These are phyloP conservation scores for Talaromyces sp. DNA, from an alignment of 2,329 filamentous ascomycete genomes.

Conservation along the genomic window DNA sequence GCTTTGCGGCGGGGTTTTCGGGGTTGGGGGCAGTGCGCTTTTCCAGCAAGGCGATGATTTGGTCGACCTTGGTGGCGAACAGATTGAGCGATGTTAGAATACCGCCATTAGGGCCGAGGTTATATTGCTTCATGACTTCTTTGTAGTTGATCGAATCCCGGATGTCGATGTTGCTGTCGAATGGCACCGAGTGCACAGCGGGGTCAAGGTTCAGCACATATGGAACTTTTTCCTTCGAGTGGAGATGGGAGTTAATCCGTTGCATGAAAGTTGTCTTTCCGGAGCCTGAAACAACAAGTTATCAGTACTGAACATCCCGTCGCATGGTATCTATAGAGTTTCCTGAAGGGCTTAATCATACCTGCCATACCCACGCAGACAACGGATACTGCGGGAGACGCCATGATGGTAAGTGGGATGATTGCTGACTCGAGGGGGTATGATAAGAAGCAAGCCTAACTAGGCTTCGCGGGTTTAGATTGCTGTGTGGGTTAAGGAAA, in stretches of 20 bases:
- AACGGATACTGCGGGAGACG: conserved; percentile 64
- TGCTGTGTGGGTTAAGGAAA: not conserved
- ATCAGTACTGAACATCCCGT: not conserved
- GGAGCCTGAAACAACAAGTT: conserved; percentile 61
- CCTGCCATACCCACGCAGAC: conserved; percentile 98
- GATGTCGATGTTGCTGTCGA: conserved; percentile 97
- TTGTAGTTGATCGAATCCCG: conserved; percentile 99
- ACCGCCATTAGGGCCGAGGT: conserved; percentile 93
- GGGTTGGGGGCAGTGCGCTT: conserved; percentile 72
- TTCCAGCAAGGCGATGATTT: conserved; percentile 85
- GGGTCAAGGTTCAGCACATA: conserved; percentile 98
- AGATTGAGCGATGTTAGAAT: conserved; percentile 95
- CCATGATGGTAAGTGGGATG: conserved; percentile 39
- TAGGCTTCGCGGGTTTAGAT: conserved; percentile 9
- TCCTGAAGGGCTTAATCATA: conserved; percentile 38
- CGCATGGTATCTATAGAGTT: not conserved
- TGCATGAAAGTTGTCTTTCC: conserved; percentile 99
- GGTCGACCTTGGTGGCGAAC: conserved; percentile 97
- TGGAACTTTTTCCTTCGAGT: conserved; percentile 75
- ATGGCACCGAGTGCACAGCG: conserved; percentile 88
- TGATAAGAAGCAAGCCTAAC: not conserved
- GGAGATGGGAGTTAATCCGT: conserved; percentile 90
- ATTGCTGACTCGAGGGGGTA: not conserved
- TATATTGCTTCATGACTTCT: conserved; percentile 99
- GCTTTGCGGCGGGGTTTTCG: conserved; percentile 51